Base-by-base conservation (phyloP, 768 basidiomycete genomes). In the Jaapia argillacea region DNA sequence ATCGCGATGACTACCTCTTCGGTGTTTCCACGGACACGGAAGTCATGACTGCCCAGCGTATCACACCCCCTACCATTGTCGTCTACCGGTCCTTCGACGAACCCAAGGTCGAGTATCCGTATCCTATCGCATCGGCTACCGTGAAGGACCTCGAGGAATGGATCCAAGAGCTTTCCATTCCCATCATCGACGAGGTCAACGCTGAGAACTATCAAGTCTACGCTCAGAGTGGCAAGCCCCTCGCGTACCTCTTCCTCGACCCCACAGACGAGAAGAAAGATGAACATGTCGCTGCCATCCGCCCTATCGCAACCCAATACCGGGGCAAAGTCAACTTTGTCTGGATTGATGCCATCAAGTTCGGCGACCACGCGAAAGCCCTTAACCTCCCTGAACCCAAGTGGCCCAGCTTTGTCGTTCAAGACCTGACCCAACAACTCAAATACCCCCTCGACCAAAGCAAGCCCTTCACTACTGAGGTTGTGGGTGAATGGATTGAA, bases 271-370 rank as follows among this genome's bases (percentile, higher is more conserved):
- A 78, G 50, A 69, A 71, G 46, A 80, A 75, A 52, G 73, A 86
- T 12, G 68, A 69, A 24, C 62, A 81, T 40, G 74, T 94, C 49
- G 78, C 79, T 21, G 62, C 70, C 31, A 58, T 97, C 52, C 78
- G 71, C 52, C 81, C 89, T 6, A 61, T 94, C 42, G 96, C 96
- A 5, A 67, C 78, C 42, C 77, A 81, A 58, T 78, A 77, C 71
- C 90, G 87, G 66, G 74, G 79, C 54, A 81, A 88, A 66, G 57
- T 98, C 59, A 96, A 96, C 80, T 96, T 97, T 61, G 94, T 98
- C 48, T 94, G 83, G 81, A 98, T 99, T 54, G 96, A 99, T 61
- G 92, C 90, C 20, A 67, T 84, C 67, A 91, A 92, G 62, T 99
- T 92, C 54, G 79, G 77, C 54, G 94, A 98, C 55, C 96, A 99